Conservation (phyloP, 73 alveolate genomes). For the Blepharisma japonicum region DNA sequence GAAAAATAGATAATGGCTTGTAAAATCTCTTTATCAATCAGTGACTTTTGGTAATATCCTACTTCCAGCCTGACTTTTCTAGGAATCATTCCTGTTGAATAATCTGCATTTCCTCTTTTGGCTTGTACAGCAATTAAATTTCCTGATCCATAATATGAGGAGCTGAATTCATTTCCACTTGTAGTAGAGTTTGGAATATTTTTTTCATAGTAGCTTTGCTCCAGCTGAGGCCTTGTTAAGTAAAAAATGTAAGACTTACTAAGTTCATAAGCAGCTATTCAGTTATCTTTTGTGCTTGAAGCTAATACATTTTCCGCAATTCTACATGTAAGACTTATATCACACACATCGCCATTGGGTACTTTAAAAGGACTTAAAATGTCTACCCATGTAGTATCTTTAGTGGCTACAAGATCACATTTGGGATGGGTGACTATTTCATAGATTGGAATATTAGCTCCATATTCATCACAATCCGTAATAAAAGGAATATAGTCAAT, state of each 20-base stretch:
- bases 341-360: conserved; percentile 3
- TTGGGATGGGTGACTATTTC: background rate
- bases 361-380: background rate
- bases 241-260: conserved; percentile 13
- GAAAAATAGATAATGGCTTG: conserved; percentile 16
- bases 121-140: conserved; percentile 12
- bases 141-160: conserved; percentile 24
- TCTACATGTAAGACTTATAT: background rate
- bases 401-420: background rate
- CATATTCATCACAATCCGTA: conserved; percentile 19
- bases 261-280: conserved; percentile 20
- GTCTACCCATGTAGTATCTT: background rate
- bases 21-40: background rate
- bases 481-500: background rate
- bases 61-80: background rate
- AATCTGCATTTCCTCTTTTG: background rate
- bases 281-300: conserved; percentile 14
- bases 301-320: conserved; percentile 5
- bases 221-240: conserved; percentile 13
- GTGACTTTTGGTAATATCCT: conserved; percentile 6
- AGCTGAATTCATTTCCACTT: background rate
- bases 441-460: conserved; percentile 13
- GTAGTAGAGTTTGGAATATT: background rate
- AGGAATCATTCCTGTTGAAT: conserved; percentile 8
- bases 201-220: background rate